Evolutionary conservation across 805 yeast genomes (phyloP).

Genomic region (Wickerhamomyces rabaulensis): DNA sequence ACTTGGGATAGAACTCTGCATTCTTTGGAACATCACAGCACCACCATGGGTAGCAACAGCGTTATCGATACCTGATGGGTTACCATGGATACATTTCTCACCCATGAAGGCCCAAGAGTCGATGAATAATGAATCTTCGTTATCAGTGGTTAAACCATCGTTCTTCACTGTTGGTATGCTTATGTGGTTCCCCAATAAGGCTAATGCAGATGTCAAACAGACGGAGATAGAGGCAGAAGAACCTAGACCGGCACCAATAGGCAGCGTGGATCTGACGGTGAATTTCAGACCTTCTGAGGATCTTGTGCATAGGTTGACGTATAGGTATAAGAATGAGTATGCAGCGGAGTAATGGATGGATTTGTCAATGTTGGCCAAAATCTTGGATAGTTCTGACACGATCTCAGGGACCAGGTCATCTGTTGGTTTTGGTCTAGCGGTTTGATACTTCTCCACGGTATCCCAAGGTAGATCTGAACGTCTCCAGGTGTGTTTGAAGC

Average conservation of each 20-base stretch:
- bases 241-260: constrained; percentile 96
- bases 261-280: constrained; percentile 75
- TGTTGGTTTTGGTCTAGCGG: constrained; percentile 28
- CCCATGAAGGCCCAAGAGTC: constrained; percentile 90
- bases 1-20: constrained; percentile 47
- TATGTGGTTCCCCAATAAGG: constrained; percentile 54
- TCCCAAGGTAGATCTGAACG: constrained; percentile 59
- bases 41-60: constrained; percentile 96
- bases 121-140: constrained; percentile 50
- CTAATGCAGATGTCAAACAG: constrained; percentile 70
- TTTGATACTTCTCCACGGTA: constrained; percentile 20
- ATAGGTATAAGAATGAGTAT: constrained; percentile 76
- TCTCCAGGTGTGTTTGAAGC: constrained; percentile 61
- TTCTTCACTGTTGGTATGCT: constrained; percentile 29
- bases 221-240: constrained; percentile 91
- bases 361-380: constrained; percentile 41
- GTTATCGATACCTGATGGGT: constrained; percentile 95
- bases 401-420: constrained; percentile 58
- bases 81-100: constrained; percentile 93
- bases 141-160: constrained; percentile 32
- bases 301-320: constrained; percentile 49
- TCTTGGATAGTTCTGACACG: constrained; percentile 40
- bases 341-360: constrained; percentile 74
- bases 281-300: constrained; percentile 48
- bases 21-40: constrained; percentile 83